Base-by-base conservation (phyloP, 1,139 yeast species). In the Lodderomyces jiufengensis region DNA sequence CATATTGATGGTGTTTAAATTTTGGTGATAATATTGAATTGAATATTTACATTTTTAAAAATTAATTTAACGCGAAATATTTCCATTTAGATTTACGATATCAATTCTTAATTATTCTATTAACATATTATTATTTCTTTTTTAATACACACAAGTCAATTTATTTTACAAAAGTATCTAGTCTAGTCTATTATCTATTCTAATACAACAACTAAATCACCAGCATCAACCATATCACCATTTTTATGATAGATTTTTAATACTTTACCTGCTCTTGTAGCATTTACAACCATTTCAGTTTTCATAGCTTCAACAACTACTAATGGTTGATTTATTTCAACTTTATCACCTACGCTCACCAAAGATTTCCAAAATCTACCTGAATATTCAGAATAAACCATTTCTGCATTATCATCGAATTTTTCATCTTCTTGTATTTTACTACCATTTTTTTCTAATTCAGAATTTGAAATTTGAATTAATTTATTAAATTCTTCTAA, bases 261-360 rank as follows among this genome's bases (percentile, higher is more conserved):
- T 13, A 92, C 92, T 54, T 76, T 85, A 49, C 97, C 97, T 8
- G 64, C 69, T 35, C 61, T 71, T 3, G 95, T 74, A 12, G 97
- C 79, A 41, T 64, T 69, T 29, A 90, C 95, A 34, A 80, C 76
- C 96, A 92, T 88, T 60, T 92, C 98, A 1, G 98, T 92, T 70
- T 92, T 92, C 97, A 92, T 92, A 37, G 97, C 97, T 60, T 92
- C 97, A 40, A 92, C 86, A 36, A 92, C 87, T 44, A 92, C 76
- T 45, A 92, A 69, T 4, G 88, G 88, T 51, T 86, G 92, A 24
- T 90, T 95, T 39, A 66, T 73, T 36, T 67, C 66, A 23, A 92
- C 95, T 14, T 48, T 61, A 48, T 84, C 94, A n/a, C 96, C 97
- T 31, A 76, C 90, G 37, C 71, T 65, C 24, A 84, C 95, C 48